These are phyloP conservation scores for Corynascus novoguineensis DNA, from an alignment of 495 filamentous ascomycete genomes.

Conservation along the genomic window DNA sequence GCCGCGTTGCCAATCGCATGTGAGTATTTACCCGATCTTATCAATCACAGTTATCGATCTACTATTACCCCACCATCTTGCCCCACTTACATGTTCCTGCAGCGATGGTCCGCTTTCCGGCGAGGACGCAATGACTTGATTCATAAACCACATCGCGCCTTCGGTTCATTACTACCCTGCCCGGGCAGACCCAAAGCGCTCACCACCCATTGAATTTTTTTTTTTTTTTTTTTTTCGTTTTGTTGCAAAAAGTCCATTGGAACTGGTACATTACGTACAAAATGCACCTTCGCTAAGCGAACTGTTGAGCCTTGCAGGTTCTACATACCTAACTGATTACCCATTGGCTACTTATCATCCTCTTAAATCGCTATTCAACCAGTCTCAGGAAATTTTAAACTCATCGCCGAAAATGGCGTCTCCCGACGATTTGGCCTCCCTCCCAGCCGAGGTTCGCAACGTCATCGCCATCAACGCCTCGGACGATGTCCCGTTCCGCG, in stretches of 20 bases:
- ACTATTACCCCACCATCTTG: neutral
- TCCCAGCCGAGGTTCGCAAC: constrained; percentile 21
- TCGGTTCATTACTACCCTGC: neutral
- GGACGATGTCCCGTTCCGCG: constrained; percentile 65
- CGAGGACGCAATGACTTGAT: constrained; percentile 1
- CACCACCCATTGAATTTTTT: too few species aligned
- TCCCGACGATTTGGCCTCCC: constrained; percentile 2
- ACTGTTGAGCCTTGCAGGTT: neutral
- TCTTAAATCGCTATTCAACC: neutral
- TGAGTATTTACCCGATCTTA: too few species aligned
- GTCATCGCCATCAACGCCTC: constrained; percentile 18
- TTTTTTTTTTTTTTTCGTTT: too few species aligned
- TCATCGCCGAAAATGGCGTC: constrained; percentile 13
- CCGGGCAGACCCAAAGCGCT: too few species aligned
- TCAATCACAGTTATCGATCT: too few species aligned
- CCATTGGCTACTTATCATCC: too few species aligned
- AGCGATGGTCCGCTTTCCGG: neutral
- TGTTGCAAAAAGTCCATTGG: neutral
- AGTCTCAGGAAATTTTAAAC: too few species aligned
- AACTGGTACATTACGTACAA: neutral
- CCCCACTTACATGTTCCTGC: neutral
- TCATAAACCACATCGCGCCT: constrained; percentile 4
- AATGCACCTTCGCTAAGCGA: neutral
- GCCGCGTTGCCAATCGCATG: too few species aligned
- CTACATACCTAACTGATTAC: too few species aligned